phyloP scores from a whole-genome alignment of 805 yeast species.

The Trichomonascus vanleenenianus region DNA sequence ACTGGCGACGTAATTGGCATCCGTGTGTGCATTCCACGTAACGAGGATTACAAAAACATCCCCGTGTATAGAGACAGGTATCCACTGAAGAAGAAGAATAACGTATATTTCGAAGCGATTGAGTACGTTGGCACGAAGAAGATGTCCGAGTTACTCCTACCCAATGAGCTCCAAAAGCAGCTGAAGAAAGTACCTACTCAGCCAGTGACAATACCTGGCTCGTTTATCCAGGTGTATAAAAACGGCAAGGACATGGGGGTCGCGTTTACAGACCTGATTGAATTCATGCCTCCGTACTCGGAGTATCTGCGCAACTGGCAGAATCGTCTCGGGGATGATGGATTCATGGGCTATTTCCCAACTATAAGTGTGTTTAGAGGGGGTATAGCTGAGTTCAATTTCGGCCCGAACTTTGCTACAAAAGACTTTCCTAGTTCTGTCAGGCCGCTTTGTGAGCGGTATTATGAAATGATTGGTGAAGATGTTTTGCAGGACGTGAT shows the following conservation, averaged over 20 bases:
- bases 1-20: conserved; percentile 83
- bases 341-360: conserved; percentile 84
- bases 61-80: conserved; percentile 66
- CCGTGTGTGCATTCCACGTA: conserved; percentile 57
- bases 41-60: neutral
- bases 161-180: conserved; percentile 15
- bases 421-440: conserved; percentile 34
- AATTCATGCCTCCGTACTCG: conserved; percentile 75
- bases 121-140: conserved; percentile 65
- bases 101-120: conserved; percentile 73
- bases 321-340: conserved; percentile 50
- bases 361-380: conserved; percentile 75
- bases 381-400: conserved; percentile 64
- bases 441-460: conserved; percentile 50
- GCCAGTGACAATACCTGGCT: conserved; percentile 28
- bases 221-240: conserved; percentile 61
- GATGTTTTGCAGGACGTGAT: conserved; percentile 76
- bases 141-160: conserved; percentile 60
- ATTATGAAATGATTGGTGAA: conserved; percentile 64
- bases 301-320: conserved; percentile 24
- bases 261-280: conserved; percentile 59
- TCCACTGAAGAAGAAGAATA: conserved; percentile 74
- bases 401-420: conserved; percentile 53
- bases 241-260: conserved; percentile 67
- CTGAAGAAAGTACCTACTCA: conserved; percentile 15